These are phyloP conservation scores for Yarrowia sp. DNA, from an alignment of 805 yeast species.

Conservation along the genomic window DNA sequence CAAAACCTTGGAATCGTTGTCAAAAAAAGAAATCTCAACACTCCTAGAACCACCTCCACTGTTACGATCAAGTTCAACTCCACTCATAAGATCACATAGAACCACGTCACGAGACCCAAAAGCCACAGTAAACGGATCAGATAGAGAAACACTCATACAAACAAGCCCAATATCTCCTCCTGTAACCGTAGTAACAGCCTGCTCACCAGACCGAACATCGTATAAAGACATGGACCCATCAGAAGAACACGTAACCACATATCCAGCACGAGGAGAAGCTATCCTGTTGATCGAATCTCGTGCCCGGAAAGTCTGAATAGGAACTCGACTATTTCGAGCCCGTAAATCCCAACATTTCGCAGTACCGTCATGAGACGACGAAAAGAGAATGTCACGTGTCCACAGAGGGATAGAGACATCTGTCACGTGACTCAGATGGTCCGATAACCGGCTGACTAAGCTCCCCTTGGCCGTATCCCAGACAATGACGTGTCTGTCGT, in stretches of 20 bases:
- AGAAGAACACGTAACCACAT: constrained; percentile 36
- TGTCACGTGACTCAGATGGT: neutral
- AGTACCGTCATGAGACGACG: constrained; percentile 37
- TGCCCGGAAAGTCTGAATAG: constrained; percentile 40
- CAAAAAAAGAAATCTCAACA: neutral
- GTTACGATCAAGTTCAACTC: neutral
- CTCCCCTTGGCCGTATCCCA: constrained; percentile 37
- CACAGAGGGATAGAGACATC: neutral
- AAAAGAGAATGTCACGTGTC: constrained; percentile 36
- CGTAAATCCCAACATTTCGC: constrained; percentile 39
- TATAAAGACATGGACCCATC: constrained; percentile 35
- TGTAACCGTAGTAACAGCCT: neutral
- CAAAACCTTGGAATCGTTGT: neutral
- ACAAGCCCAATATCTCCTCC: neutral
- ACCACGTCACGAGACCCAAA: neutral
- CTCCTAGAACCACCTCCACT: neutral
- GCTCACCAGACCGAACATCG: constrained; percentile 1
- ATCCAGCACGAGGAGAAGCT: constrained; percentile 15
- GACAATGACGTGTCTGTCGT: constrained; percentile 35
- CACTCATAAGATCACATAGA: neutral
- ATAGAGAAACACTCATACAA: neutral
- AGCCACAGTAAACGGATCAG: neutral
- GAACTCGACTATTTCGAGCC: constrained; percentile 30
- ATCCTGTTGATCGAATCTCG: constrained; percentile 37
- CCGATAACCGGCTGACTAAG: constrained; percentile 29